Base-by-base conservation (phyloP, 345 rosid species). In the Aquilaria malaccensis region DNA sequence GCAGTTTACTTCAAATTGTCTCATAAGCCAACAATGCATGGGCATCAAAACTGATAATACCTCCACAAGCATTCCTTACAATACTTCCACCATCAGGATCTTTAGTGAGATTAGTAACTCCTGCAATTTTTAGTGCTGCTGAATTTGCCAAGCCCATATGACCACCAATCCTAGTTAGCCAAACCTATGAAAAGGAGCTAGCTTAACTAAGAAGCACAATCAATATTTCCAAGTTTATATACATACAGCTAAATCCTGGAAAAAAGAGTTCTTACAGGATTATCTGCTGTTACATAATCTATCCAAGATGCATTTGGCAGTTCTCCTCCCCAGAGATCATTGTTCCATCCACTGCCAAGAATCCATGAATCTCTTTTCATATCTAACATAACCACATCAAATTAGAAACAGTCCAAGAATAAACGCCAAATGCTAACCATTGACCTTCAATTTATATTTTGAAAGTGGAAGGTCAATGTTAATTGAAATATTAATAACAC, bases 341-440 rank as follows among this genome's bases (percentile, higher is more conserved):
- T 89, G 82, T 93, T 93, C 98, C 98, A 93, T 68, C 97, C 91
- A 53, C 97, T 89, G 67, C 98, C 98, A 61, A 89, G 64, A 56
- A 93, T 64, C 97, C 98, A 93, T 41, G 86, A 77, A 57, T 89
- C 94, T 68, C 74, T 73, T 70, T 76, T 73, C 37, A 77, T 71
- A 61, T 66, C 98, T 88, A 76, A 32, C 72, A 46, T 30, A 22
- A 22, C 22, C 22, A 22, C 22, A 22, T 22, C 22, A 22, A 22
- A 22, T 22, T 22, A 22, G 22, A 22, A 22, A 22, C 22, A 22
- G 22, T 22, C 22, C 22, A 22, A 22, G 22, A 22, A 22, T 22
- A 22, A 22, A 22, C 22, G 22, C 22, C 22, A 22, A 22, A 22
- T 22, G 22, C 22, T 22, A 22, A 22, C 22, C 22, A 22, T 22